Evolutionary conservation across 306 rosid species (phyloP).

Genomic region (Prinsepia uniflora): DNA sequence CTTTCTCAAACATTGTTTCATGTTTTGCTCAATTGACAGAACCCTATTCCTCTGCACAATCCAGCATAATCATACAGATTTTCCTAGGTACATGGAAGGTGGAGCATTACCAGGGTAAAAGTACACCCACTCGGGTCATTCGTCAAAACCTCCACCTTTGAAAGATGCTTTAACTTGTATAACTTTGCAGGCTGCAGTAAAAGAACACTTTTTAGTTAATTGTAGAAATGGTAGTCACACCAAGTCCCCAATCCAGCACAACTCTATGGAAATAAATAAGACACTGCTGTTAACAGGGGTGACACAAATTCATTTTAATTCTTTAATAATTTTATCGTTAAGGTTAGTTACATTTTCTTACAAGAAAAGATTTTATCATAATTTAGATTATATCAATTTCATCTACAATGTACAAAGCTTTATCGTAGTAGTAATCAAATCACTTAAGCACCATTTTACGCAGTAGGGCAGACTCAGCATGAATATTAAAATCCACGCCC

Average conservation of each 20-base stretch:
- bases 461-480: background rate
- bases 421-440: background rate
- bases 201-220: background rate
- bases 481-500: too few relatives aligned
- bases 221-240: background rate
- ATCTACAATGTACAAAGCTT: background rate
- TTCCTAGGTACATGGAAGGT: constrained; percentile 15
- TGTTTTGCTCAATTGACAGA: constrained; percentile 22
- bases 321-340: too few relatives aligned
- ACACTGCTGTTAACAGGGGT: too few relatives aligned
- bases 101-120: constrained; percentile 74
- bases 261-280: background rate
- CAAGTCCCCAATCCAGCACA: background rate
- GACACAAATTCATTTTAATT: too few relatives aligned
- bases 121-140: constrained; percentile 90
- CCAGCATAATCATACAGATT: constrained; percentile 1
- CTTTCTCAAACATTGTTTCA: constrained; percentile 11
- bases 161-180: constrained; percentile 93
- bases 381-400: background rate
- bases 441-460: background rate
- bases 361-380: background rate
- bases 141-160: constrained; percentile 82
- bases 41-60: background rate
- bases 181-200: constrained; percentile 81
- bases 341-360: background rate